Percentiles rank a stretch among this genome's conserved stretches.
Conservation (phyloP, 1,139 yeast genomes). For the Protomyces lactucae-debilis region DNA sequence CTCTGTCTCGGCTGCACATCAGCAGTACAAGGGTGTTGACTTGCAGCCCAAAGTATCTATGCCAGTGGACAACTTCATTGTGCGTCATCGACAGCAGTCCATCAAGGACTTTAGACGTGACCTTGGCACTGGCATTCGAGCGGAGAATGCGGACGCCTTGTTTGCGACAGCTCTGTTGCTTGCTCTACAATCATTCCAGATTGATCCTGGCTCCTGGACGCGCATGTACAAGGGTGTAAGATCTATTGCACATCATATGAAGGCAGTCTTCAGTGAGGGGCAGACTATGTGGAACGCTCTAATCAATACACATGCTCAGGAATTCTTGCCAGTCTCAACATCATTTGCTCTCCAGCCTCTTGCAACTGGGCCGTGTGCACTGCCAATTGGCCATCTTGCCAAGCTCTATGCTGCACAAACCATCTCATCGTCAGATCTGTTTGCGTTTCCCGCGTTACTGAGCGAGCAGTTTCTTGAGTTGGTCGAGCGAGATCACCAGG, state of each 20-base stretch:
- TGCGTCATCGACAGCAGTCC: constrained; percentile 13
- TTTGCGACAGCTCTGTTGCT: constrained; percentile 20
- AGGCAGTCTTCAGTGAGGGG: not conserved
- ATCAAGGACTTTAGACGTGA: constrained; percentile 12
- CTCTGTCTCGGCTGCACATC: constrained; percentile 20
- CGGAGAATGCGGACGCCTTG: constrained; percentile 18
- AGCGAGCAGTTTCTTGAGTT: constrained; percentile 14
- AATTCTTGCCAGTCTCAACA: not conserved
- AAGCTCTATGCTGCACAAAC: constrained; percentile 3
- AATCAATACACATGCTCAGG: not conserved
- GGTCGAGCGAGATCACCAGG: constrained; percentile 17
- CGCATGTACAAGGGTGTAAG: constrained; percentile 20
- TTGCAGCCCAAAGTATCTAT: constrained; percentile 14
- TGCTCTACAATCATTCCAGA: constrained; percentile 19
- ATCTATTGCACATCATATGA: constrained; percentile 16
- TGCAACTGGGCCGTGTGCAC: constrained; percentile 14
- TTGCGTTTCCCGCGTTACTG: constrained; percentile 16
- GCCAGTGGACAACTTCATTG: constrained; percentile 19
- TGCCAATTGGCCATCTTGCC: constrained; percentile 17
- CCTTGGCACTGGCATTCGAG: constrained; percentile 3
- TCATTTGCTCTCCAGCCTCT: constrained; percentile 14
- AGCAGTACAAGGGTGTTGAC: constrained; percentile 8
- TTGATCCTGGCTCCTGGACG: constrained; percentile 19
- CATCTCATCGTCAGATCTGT: constrained; percentile 6
- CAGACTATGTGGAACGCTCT: not conserved